Evolutionary conservation across 805 yeast species (phyloP), one percentile per base, ranked within the genome.

Genomic region (Lachancea thermotolerans): DNA sequence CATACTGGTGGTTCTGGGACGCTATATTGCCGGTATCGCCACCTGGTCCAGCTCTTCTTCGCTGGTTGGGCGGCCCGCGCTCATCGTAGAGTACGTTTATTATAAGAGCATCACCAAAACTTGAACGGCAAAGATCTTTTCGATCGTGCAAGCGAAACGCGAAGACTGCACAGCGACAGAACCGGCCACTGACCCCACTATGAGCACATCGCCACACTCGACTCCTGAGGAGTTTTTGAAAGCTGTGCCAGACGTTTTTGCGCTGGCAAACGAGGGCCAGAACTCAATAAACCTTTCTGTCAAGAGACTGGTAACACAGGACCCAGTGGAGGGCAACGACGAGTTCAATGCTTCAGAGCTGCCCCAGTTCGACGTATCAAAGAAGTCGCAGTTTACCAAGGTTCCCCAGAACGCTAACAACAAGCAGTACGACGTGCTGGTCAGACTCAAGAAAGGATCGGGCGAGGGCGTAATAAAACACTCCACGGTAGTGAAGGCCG

Each of bases 401-500:
- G 32, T 44, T 7, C 42, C 47, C n/a, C 29, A 37, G 2, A 45
- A 44, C 9, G 51, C 67, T 60, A 56, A 58, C 15, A 54, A 58
- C 10, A 57, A 62, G 33, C 65, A 73, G 38, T 85, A 79, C 55
- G 76, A 86, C 6, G 67, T 89, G 2, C 66, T 89, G 38, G 73
- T 89, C 51, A 75, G 96, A 61, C 76, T 85, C 42, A 41, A 41
- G 32, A 58, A 55, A 40, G 60, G 61, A 3, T 53, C 60, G 4
- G 53, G 53, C 16, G 47, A 51, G 1, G 44, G 68, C 46, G 79
- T 79, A 54, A 57, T 64, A n/a, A 85, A 85, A 57, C 61, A 82
- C 29, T 78, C 89, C 25, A 89, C 97, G 0, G 77, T 82, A 10
- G 89, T 90, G 6, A 75, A 75, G 25, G 69, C 80, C 0, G 75